Conservation (phyloP, 2,329 filamentous ascomycete genomes). For the Polytolypa hystricis region DNA sequence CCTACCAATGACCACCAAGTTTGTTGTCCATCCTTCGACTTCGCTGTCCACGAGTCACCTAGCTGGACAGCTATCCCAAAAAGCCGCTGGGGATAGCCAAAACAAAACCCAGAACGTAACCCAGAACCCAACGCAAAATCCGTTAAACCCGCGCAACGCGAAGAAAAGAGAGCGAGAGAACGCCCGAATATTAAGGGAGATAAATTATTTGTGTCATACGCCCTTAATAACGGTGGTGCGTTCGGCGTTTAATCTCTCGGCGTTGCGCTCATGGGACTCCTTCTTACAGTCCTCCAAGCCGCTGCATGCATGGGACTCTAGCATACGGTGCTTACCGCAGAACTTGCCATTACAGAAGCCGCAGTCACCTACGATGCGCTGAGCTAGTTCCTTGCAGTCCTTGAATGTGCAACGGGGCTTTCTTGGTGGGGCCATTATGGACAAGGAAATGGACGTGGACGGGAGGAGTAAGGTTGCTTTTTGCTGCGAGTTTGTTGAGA, state of each 20-base stretch:
- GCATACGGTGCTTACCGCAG: slow-evolving; percentile 85
- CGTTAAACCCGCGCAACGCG: too few species aligned
- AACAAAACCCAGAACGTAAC: too few species aligned
- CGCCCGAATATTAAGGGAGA: too few species aligned
- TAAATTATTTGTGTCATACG: too few species aligned
- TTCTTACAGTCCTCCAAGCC: slow-evolving; percentile 96
- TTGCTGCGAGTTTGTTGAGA: too few species aligned
- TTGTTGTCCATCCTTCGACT: too few species aligned
- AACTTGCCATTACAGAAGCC: slow-evolving; percentile 88
- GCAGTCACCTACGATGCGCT: slow-evolving; percentile 93
- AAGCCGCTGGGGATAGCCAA: too few species aligned
- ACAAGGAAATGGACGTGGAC: not conserved
- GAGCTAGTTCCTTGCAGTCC: slow-evolving; percentile 75
- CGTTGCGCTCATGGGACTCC: slow-evolving; percentile 89
- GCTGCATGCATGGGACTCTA: slow-evolving; percentile 89
- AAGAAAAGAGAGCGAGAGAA: too few species aligned
- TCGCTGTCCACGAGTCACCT: too few species aligned
- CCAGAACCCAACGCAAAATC: too few species aligned
- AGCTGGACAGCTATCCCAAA: too few species aligned
- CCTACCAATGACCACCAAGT: too few species aligned
- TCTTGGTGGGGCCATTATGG: slow-evolving; percentile 33
- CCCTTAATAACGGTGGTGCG: slow-evolving; percentile 89
- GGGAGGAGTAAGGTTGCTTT: not conserved
- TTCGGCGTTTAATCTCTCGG: slow-evolving; percentile 82
- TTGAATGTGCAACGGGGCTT: slow-evolving; percentile 72